phyloP scores from a whole-genome alignment of 2,329 filamentous ascomycete species.

The Septoria petroselini region DNA sequence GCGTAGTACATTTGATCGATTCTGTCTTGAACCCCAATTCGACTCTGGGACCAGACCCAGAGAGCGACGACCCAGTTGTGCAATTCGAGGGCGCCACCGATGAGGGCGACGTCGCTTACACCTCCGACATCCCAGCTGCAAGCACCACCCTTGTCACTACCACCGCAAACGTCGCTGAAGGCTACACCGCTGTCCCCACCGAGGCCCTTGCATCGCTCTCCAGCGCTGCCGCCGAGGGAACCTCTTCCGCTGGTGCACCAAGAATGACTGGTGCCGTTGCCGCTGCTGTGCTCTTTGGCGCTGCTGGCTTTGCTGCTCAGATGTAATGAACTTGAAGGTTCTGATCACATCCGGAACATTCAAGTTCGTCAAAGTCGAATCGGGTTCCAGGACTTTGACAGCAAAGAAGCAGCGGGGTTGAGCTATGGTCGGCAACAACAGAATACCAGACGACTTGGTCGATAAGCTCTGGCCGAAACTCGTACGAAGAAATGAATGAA shows the following conservation, averaged over 20 bases:
- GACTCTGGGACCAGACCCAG: slow-evolving; percentile 43
- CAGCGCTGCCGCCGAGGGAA: slow-evolving; percentile 10
- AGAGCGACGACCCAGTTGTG: slow-evolving; percentile 44
- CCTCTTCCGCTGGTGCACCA: slow-evolving; percentile 31
- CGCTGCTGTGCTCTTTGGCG: slow-evolving; percentile 49
- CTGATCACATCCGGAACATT: too few species aligned
- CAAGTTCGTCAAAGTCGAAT: too few species aligned
- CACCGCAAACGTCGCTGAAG: slow-evolving; percentile 37
- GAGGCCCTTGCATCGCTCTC: slow-evolving; percentile 15
- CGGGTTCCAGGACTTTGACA: too few species aligned
- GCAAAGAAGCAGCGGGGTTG: too few species aligned
- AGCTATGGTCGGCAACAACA: too few species aligned
- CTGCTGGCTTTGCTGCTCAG: slow-evolving; percentile 35
- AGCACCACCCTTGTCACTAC: slow-evolving; percentile 24
- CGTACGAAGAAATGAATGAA: too few species aligned
- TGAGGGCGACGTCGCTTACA: slow-evolving; percentile 53
- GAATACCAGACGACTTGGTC: too few species aligned
- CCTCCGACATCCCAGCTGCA: slow-evolving; percentile 50
- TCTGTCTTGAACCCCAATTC: slow-evolving; percentile 58
- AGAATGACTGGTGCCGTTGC: slow-evolving; percentile 45
- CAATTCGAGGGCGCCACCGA: slow-evolving; percentile 54
- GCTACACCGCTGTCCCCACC: slow-evolving; percentile 23
- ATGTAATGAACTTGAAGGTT: slow-evolving; percentile 6
- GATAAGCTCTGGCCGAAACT: too few species aligned
- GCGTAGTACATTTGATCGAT: slow-evolving; percentile 54